phyloP scores from a whole-genome alignment of 106 monocot genomes.

The Phalaenopsis aphrodite region DNA sequence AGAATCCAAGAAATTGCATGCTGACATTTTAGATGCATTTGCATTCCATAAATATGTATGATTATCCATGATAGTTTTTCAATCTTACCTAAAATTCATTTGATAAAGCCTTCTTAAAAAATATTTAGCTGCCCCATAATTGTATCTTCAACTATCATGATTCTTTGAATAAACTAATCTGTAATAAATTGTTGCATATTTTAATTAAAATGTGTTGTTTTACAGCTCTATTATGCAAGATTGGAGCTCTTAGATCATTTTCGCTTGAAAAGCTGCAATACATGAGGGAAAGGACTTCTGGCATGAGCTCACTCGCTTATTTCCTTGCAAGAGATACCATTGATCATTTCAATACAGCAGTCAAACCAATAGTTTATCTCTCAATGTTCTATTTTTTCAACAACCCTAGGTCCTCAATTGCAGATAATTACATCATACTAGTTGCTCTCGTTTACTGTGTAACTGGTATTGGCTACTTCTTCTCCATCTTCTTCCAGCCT shows the following conservation, averaged over 20 bases:
- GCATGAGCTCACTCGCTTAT: constrained; percentile 94
- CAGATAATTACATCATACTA: constrained; percentile 65
- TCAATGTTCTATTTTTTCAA: constrained; percentile 98
- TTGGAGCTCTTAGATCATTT: constrained; percentile 84
- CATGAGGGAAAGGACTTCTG: constrained; percentile 85
- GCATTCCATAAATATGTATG: no score
- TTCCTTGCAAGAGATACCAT: constrained; percentile 80
- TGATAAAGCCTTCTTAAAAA: no score
- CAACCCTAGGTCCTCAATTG: constrained; percentile 76
- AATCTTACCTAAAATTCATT: no score
- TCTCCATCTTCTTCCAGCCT: constrained; percentile 80
- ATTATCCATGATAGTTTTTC: no score
- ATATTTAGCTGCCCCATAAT: background rate
- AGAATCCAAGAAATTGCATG: no score
- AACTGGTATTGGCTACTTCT: constrained; percentile 82
- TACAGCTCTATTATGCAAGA: constrained; percentile 91
- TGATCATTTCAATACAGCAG: constrained; percentile 84
- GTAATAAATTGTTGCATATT: background rate
- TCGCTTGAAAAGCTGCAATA: constrained; percentile 75
- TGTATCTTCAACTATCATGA: background rate
- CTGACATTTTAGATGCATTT: no score
- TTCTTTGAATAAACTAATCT: background rate
- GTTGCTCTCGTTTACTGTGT: constrained; percentile 91
- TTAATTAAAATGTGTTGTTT: constrained; percentile 3
- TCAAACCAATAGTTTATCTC: constrained; percentile 89